These are phyloP conservation scores for Chytridiales sp. DNA, from an alignment of 371 early-diverging fungal species.

Conservation along the genomic window DNA sequence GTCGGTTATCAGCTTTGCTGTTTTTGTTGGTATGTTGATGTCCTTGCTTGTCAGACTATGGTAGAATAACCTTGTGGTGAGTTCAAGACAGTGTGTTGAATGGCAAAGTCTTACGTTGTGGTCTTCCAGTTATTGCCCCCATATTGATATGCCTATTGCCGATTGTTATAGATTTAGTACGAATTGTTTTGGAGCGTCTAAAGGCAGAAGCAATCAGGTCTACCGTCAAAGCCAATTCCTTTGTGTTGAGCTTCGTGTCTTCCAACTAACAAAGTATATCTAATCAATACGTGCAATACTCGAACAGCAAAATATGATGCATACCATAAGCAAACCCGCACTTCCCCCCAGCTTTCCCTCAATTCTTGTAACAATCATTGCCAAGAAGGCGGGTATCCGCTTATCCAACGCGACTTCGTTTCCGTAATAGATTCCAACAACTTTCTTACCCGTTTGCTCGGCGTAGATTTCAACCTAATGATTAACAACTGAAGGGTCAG, in stretches of 20 bases:
- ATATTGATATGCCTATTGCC: background rate
- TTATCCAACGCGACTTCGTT: constrained; percentile 51
- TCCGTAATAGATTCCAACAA: constrained; percentile 67
- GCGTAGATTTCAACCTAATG: constrained; percentile 35
- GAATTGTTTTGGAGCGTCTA: no score
- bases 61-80: background rate
- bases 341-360: constrained; percentile 31
- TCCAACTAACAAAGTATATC: background rate
- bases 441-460: constrained; percentile 28
- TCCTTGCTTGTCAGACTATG: constrained; percentile 12
- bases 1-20: constrained; percentile 11
- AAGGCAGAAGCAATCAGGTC: no score
- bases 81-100: background rate
- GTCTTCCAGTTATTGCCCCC: background rate
- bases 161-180: no score
- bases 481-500: background rate
- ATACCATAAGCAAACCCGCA: constrained; percentile 27
- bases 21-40: background rate
- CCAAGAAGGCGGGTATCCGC: constrained; percentile 49
- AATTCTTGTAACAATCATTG: constrained; percentile 56
- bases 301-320: background rate
- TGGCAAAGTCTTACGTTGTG: background rate
- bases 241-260: background rate
- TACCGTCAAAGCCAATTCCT: background rate
- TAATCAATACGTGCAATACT: background rate